A percentile compares a stretch with the other conserved stretches of the same genome.
Evolutionary conservation across 257 asterid genomes (phyloP).

Genomic region (Solanum paucissectum): DNA sequence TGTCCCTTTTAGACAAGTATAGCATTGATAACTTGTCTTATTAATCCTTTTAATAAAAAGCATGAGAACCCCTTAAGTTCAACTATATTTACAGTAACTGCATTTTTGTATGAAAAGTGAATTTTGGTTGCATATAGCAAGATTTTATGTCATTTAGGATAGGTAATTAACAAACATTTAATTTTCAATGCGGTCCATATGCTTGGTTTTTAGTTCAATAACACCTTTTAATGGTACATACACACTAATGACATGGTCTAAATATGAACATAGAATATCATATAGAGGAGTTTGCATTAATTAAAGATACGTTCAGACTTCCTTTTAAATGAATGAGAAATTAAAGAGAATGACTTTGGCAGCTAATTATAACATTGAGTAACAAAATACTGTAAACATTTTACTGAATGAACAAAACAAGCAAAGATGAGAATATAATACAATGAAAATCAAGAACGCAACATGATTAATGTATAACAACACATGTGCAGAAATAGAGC

Average conservation of each 20-base stretch:
- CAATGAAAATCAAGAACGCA: neutral
- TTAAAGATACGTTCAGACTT: neutral
- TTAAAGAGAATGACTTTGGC: neutral
- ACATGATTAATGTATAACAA: neutral
- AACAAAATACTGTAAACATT: neutral
- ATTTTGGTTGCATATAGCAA: neutral
- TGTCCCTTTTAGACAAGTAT: too few species aligned
- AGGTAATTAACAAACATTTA: neutral
- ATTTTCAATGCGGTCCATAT: neutral
- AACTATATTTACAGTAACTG: neutral
- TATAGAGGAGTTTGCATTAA: neutral
- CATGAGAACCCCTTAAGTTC: neutral
- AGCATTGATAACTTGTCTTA: neutral
- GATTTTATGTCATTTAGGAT: neutral
- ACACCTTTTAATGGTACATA: neutral
- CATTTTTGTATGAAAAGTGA: neutral
- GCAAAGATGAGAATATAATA: neutral
- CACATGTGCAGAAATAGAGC: neutral
- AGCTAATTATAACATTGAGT: neutral
- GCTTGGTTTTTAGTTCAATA: neutral
- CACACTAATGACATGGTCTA: neutral
- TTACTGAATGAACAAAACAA: neutral
- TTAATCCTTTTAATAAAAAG: neutral
- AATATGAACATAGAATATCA: neutral
- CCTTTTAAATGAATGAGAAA: too few species aligned